A percentile compares a stretch with the other conserved stretches of the same genome.
Evolutionary conservation across 1,284 basidiomycete species (phyloP).

Genomic region (Termitomyces sp.): DNA sequence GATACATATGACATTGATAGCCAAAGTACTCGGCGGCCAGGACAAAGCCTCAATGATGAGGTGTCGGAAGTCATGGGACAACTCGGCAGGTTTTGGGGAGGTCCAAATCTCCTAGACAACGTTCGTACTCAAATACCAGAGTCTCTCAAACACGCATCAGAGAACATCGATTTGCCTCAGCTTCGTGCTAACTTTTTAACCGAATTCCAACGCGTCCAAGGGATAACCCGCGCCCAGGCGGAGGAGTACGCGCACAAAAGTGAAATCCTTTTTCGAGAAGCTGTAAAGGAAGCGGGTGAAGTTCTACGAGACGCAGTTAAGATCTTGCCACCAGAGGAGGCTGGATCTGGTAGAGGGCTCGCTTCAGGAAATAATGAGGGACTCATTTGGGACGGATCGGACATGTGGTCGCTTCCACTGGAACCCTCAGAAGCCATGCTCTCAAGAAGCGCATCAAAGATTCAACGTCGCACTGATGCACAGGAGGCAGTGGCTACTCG

Average conservation of each 20-base stretch:
- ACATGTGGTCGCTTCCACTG: conserved; percentile 71
- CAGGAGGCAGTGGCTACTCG: conserved; percentile 61
- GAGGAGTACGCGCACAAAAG: conserved; percentile 82
- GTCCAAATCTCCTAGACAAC: conserved; percentile 65
- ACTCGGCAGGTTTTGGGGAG: conserved; percentile 84
- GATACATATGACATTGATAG: conserved; percentile 59
- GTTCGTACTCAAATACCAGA: conserved; percentile 67
- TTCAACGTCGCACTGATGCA: conserved; percentile 29
- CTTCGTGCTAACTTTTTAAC: conserved; percentile 59
- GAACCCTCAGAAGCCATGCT: conserved; percentile 21
- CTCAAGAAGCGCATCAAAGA: conserved; percentile 6
- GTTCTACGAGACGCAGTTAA: conserved; percentile 83
- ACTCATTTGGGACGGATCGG: conserved; percentile 75
- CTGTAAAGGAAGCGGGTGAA: conserved; percentile 67
- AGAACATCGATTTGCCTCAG: conserved; percentile 62
- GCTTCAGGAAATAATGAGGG: conserved; percentile 32
- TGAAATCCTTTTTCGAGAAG: conserved; percentile 67
- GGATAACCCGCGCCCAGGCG: conserved; percentile 67
- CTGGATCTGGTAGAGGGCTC: conserved; percentile 31
- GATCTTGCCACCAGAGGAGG: conserved; percentile 77
- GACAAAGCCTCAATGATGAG: conserved; percentile 77
- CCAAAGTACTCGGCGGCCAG: conserved; percentile 40
- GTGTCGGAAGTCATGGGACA: conserved; percentile 82
- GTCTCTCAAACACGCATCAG: conserved; percentile 54
- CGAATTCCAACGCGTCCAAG: conserved; percentile 73